These are phyloP conservation scores for Lactarius pseudohatsudake DNA, from an alignment of 768 basidiomycete species.

Conservation along the genomic window DNA sequence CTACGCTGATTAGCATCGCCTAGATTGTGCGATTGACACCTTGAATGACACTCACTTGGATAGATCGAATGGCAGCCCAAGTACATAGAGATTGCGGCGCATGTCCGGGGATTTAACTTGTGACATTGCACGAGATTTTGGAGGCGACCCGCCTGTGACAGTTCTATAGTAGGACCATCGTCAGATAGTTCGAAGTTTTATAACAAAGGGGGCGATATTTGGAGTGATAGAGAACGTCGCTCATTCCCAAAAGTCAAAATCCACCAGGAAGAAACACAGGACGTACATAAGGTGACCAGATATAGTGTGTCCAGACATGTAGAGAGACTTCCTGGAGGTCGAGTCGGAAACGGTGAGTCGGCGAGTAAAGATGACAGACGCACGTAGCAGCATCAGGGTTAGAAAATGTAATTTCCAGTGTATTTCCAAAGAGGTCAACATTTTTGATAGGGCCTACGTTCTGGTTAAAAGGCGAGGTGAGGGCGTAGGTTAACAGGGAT, in stretches of 20 bases:
- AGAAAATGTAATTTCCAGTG: conserved; percentile 54
- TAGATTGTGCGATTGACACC: conserved; percentile 28
- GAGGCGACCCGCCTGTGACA: conserved; percentile 30
- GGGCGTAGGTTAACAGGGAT: conserved; percentile 22
- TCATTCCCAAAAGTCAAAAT: neutral
- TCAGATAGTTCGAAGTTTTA: conserved; percentile 6
- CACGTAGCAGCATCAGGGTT: conserved; percentile 55
- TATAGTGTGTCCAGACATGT: conserved; percentile 63
- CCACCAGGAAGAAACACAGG: neutral
- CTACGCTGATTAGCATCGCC: conserved; percentile 3
- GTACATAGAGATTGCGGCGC: conserved; percentile 81
- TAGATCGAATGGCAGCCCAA: conserved; percentile 79
- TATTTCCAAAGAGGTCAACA: conserved; percentile 27
- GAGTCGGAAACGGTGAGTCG: conserved; percentile 14
- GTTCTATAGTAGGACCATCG: conserved; percentile 22
- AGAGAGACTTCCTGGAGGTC: conserved; percentile 57
- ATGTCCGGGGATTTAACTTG: conserved; percentile 41
- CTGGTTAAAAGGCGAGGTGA: conserved; percentile 4
- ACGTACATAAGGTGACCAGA: conserved; percentile 58
- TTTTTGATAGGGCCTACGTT: conserved; percentile 20
- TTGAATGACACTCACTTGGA: conserved; percentile 54
- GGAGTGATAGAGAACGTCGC: neutral
- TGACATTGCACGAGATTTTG: conserved; percentile 30
- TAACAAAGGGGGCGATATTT: neutral
- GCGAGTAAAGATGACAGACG: conserved; percentile 29